phyloP scores from a whole-genome alignment of 2,329 filamentous ascomycete species.

The Tolypocladium ovalisporum region DNA sequence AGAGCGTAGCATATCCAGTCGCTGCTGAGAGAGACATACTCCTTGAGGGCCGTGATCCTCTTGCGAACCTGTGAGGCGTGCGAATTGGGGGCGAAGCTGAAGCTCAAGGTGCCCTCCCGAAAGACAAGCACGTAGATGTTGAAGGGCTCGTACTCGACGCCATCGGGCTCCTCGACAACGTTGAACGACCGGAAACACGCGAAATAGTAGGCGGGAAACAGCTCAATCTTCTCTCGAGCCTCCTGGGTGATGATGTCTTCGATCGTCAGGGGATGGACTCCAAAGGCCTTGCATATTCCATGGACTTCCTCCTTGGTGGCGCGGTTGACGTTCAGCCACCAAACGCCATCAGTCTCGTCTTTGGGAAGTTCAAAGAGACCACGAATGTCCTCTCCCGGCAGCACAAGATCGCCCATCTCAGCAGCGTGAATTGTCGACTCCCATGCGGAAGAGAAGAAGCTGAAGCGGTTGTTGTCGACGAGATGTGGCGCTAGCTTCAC shows the following conservation, averaged over 20 bases:
- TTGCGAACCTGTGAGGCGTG: conserved; percentile 84
- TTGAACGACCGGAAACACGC: conserved; percentile 94
- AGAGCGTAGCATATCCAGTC: conserved; percentile 99
- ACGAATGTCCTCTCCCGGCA: conserved; percentile 81
- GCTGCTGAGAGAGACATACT: conserved; percentile 87
- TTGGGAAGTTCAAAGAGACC: conserved; percentile 67
- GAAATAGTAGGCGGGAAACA: conserved; percentile 97
- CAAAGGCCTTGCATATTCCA: conserved; percentile 85
- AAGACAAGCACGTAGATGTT: conserved; percentile 97
- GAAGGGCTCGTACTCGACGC: conserved; percentile 82
- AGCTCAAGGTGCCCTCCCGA: conserved; percentile 86
- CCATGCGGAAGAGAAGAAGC: conserved; percentile 92
- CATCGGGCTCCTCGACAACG: conserved; percentile 63
- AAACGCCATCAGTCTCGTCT: conserved; percentile 66
- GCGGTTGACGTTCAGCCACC: conserved; percentile 94
- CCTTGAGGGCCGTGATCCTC: conserved; percentile 84
- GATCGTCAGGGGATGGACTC: conserved; percentile 87
- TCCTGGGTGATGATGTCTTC: conserved; percentile 96
- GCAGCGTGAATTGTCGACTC: conserved; percentile 88
- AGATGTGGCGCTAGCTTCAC: conserved; percentile 27
- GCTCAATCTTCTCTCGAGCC: conserved; percentile 93
- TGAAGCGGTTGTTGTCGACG: conserved; percentile 69
- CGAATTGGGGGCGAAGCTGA: conserved; percentile 80
- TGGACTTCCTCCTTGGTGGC: conserved; percentile 82
- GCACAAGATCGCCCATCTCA: conserved; percentile 76